Evolutionary conservation across 495 filamentous ascomycete genomes (phyloP).

Genomic region (Tuber magnatum): DNA sequence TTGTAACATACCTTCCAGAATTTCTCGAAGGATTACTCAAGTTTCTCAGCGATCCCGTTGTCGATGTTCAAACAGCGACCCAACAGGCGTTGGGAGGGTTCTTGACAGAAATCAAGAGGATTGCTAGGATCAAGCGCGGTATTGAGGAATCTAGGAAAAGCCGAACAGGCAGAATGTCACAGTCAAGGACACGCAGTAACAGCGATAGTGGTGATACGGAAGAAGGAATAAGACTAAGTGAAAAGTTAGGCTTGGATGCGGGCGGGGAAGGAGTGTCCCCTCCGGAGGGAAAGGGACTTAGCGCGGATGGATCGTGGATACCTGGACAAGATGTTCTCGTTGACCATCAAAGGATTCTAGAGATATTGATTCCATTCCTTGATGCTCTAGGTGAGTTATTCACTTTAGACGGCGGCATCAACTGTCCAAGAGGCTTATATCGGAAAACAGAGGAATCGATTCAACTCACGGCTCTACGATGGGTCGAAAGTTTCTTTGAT

Average conservation of each 20-base stretch:
- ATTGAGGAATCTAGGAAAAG: constrained; percentile 74
- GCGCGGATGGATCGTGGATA: constrained; percentile 85
- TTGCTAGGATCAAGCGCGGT: constrained; percentile 83
- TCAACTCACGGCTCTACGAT: constrained; percentile 79
- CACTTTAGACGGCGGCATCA: constrained; percentile 15
- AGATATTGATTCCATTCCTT: constrained; percentile 85
- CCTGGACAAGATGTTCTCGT: constrained; percentile 96
- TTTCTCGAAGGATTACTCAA: constrained; percentile 85
- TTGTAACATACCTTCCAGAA: constrained; percentile 84
- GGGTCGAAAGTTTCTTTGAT: constrained; percentile 94
- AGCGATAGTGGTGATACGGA: constrained; percentile 49
- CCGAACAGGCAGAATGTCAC: constrained; percentile 35
- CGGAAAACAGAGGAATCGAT: constrained; percentile 68
- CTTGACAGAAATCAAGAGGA: constrained; percentile 86
- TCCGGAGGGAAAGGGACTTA: constrained; percentile 56
- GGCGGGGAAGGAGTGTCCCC: constrained; percentile 53
- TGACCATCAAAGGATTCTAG: constrained; percentile 82
- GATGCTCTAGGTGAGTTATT: constrained; percentile 60
- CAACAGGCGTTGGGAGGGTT: constrained; percentile 88
- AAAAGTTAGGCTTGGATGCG: constrained; percentile 51
- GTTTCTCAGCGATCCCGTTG: constrained; percentile 84
- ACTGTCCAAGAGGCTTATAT: constrained; percentile 13
- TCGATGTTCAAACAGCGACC: constrained; percentile 87
- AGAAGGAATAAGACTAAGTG: constrained; percentile 44
- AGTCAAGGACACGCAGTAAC: constrained; percentile 51